Evolutionary conservation across 768 basidiomycete species (phyloP).

Genomic region (Harrya chromipes): DNA sequence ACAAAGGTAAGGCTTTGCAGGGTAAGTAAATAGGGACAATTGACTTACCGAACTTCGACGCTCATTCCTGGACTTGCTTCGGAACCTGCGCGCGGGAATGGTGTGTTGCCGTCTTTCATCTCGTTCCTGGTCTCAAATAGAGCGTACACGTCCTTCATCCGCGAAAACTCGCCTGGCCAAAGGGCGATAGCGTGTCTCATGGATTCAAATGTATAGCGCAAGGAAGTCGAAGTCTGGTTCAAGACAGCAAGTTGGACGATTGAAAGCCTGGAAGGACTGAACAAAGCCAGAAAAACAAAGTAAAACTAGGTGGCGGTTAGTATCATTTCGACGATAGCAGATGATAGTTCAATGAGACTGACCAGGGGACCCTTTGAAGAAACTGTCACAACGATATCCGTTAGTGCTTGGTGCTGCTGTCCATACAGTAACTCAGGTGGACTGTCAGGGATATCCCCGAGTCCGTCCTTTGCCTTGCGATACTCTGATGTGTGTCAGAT

Average conservation of each 20-base stretch:
- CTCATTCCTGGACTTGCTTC: conserved; percentile 13
- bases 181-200: conserved; percentile 4
- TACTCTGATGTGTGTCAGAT: conserved; percentile 16
- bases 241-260: conserved; percentile 31
- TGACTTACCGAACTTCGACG: conserved; percentile 18
- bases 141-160: conserved; percentile 24
- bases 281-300: conserved; percentile 26
- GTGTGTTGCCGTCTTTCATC: conserved; percentile 25
- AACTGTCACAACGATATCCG: conserved; percentile 5
- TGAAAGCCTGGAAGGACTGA: conserved; percentile 25
- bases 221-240: conserved; percentile 21
- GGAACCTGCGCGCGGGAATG: conserved; percentile 22
- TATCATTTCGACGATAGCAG: neutral
- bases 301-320: conserved; percentile 19
- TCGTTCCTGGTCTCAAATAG: conserved; percentile 17
- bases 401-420: conserved; percentile 1
- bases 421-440: conserved; percentile 11
- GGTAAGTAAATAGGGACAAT: neutral
- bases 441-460: conserved; percentile 15
- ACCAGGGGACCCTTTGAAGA: conserved; percentile 19
- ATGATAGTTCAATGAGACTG: neutral
- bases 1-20: neutral
- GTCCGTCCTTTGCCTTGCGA: conserved; percentile 14
- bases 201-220: conserved; percentile 22
- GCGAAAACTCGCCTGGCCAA: conserved; percentile 17